Evolutionary conservation across 805 yeast genomes (phyloP), one percentile per base, ranked within the genome.

Genomic region (Millerago galiae): DNA sequence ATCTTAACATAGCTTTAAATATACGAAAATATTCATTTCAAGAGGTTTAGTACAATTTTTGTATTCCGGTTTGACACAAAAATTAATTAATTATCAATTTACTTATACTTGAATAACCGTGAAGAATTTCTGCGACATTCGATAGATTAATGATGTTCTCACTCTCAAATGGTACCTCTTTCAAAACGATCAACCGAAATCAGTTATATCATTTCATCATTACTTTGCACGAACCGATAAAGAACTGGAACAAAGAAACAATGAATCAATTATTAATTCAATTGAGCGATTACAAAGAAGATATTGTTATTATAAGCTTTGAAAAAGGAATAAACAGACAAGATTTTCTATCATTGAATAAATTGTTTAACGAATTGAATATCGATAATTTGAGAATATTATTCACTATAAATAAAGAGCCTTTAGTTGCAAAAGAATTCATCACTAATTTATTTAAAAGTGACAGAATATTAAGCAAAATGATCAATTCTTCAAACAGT

Each of bases 141-240:
- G n/a, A n/a, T n/a, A n/a, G n/a, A n/a, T n/a, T n/a, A n/a, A n/a
- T n/a, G 13, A 32, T 34, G 28, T 34, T 24, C 21, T 14, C 38
- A 12, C 36, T 41, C 12, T 37, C 44, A 2, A 36, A 33, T 31
- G 44, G 44, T 27, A 41, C 40, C 4, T 31, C 35, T 11, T 35
- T 41, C 27, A 41, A 27, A 13, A 41, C 44, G 4, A 26, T 36
- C 8, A 38, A 34, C 8, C 32, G 25, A 16, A 37, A 36, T 32
- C n/a, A 24, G 1, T 14, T 41, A 8, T 32, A 14, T 14, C 40
- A 41, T n/a, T 41, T 41, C 15, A 31, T 15, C 4, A 15, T 37
- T 18, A 25, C 21, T 29, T 29, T 29, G 14, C 11, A 29, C 10
- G 9, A 14, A n/a, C 12, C 30, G 12, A 12, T n/a, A 13, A 27